Conservation (phyloP, 2,329 filamentous ascomycete species). For the Diaporthe nobilis region DNA sequence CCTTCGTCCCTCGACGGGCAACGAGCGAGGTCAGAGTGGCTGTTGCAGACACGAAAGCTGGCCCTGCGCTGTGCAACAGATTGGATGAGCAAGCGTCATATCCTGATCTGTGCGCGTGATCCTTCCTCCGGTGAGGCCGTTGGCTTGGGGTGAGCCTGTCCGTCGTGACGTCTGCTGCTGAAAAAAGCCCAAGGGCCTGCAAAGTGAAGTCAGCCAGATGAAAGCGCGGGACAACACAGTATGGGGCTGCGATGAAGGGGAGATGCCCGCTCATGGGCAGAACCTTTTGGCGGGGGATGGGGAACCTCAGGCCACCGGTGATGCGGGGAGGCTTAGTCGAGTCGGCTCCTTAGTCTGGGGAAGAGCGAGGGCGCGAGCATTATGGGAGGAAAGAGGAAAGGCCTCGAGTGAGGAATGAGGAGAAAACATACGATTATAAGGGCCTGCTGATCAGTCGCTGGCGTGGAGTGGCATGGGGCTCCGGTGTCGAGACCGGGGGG, state of each 20-base stretch:
- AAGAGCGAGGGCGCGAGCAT: conserved; percentile 32
- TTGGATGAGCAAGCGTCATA: conserved; percentile 30
- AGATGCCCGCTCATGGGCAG: not conserved
- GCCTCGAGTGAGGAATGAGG: conserved; percentile 33
- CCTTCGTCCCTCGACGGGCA: not conserved
- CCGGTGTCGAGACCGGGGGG: conserved; percentile 32
- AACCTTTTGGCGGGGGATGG: conserved; percentile 24
- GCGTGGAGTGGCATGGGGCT: conserved; percentile 38
- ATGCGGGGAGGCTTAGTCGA: conserved; percentile 31
- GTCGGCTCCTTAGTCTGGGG: conserved; percentile 34
- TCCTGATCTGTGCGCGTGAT: conserved; percentile 30
- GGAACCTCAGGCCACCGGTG: conserved; percentile 23
- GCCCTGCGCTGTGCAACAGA: conserved; percentile 4
- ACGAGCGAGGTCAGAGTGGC: not conserved
- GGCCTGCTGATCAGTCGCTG: conserved; percentile 39
- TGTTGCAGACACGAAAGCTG: conserved; percentile 7
- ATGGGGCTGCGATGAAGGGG: conserved; percentile 2
- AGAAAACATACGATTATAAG: conserved; percentile 43
- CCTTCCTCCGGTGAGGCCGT: conserved; percentile 4
- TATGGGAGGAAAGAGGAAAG: conserved; percentile 30
- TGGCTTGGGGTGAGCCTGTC: conserved; percentile 39
- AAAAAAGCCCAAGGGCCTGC: conserved; percentile 27
- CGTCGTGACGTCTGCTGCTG: conserved; percentile 25
- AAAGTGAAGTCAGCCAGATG: conserved; percentile 27
- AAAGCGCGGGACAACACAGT: not conserved